These are phyloP conservation scores for Lachancea sp. DNA, from an alignment of 805 yeast genomes.

Conservation along the genomic window DNA sequence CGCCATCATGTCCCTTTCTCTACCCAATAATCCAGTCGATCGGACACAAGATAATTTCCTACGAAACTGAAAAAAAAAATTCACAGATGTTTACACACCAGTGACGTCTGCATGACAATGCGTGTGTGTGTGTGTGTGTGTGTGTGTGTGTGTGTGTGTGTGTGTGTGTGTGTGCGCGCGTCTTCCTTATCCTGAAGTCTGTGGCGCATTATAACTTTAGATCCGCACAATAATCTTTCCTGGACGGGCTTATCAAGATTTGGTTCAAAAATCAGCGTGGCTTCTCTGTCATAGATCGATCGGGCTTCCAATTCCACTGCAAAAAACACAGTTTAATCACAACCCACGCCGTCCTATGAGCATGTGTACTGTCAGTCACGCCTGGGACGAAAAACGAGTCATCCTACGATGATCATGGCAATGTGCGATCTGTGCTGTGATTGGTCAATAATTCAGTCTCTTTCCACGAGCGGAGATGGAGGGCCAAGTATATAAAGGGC, in stretches of 20 bases:
- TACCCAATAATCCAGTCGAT: no score
- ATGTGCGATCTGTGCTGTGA: constrained; percentile 1
- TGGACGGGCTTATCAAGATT: no score
- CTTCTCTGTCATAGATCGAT: no score
- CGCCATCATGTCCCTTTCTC: no score
- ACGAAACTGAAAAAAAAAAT: no score
- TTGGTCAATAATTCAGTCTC: constrained; percentile 1
- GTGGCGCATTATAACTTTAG: no score
- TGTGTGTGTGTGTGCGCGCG: neutral
- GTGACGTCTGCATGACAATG: neutral
- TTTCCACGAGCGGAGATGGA: neutral
- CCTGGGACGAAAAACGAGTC: constrained; percentile 7
- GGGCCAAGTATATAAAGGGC: neutral
- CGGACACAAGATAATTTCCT: no score
- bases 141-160: neutral
- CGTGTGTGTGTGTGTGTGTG: neutral
- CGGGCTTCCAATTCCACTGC: neutral
- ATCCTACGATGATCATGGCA: constrained; percentile 10
- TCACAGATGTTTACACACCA: no score
- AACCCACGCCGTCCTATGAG: neutral
- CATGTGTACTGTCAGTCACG: neutral
- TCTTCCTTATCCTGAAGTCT: neutral
- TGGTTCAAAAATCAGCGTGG: no score
- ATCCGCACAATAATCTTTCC: no score
- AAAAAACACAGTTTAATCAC: neutral